These are phyloP conservation scores for Carex kokanica DNA, from an alignment of 176 grass and related monocot species.

Conservation along the genomic window DNA sequence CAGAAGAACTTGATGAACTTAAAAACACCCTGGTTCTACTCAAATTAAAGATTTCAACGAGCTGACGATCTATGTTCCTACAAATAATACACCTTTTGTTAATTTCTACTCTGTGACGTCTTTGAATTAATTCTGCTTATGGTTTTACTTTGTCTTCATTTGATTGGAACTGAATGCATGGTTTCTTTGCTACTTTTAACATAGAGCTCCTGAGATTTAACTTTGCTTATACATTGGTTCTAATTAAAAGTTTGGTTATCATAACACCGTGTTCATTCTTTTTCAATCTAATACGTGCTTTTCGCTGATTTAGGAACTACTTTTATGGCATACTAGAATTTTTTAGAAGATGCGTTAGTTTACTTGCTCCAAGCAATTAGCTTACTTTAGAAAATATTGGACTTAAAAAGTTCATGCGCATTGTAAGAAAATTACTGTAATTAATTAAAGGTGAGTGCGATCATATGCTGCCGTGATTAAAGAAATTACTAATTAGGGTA, in stretches of 20 bases:
- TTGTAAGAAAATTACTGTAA: background rate
- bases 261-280: slow-evolving; percentile 11
- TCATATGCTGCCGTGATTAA: background rate
- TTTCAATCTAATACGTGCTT: background rate
- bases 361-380: background rate
- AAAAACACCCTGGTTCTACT: too few species aligned
- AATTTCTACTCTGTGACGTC: background rate
- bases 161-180: background rate
- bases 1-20: too few species aligned
- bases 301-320: background rate
- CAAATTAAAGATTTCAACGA: background rate
- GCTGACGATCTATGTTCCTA: background rate
- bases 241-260: slow-evolving; percentile 6
- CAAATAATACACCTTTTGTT: background rate
- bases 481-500: too few species aligned
- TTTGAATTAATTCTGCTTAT: background rate
- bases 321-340: slow-evolving; percentile 1
- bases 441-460: background rate
- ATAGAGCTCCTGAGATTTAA: background rate
- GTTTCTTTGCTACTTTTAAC: background rate
- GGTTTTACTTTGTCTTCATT: background rate
- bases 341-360: background rate
- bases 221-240: background rate
- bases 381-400: background rate
- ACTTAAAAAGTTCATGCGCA: background rate